Conservation (phyloP, 257 asterid species). For the Nicotiana knightiana region DNA sequence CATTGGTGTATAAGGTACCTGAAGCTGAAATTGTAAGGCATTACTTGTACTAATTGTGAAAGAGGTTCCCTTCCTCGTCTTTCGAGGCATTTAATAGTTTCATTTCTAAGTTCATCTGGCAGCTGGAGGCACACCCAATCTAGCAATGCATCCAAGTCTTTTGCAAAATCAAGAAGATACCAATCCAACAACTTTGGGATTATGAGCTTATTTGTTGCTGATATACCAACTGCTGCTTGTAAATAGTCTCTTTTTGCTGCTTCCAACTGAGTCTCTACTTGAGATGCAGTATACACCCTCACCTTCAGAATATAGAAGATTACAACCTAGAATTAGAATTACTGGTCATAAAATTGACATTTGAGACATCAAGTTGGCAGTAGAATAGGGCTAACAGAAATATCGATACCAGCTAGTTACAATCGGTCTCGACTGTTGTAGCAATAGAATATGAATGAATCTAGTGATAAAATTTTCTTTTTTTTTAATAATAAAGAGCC, state of each 20-base stretch:
- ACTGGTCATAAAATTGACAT: no score
- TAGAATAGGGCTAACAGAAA: no score
- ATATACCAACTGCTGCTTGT: conserved; percentile 67
- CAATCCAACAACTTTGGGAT: conserved; percentile 75
- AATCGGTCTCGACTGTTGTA: no score
- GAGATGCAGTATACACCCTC: conserved; percentile 64
- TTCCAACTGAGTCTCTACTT: conserved; percentile 60
- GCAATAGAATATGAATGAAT: no score
- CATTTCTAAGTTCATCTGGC: conserved; percentile 46
- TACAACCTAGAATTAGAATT: not conserved
- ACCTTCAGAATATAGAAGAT: conserved; percentile 36
- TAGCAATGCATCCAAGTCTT: conserved; percentile 62
- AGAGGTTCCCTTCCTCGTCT: conserved; percentile 38
- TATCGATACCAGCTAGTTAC: no score
- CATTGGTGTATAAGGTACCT: conserved; percentile 53
- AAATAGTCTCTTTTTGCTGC: conserved; percentile 63
- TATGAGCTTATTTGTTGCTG: conserved; percentile 45
- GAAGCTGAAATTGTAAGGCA: conserved; percentile 64
- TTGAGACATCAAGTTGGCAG: no score
- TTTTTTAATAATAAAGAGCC: no score
- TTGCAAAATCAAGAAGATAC: conserved; percentile 82
- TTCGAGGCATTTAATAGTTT: conserved; percentile 43
- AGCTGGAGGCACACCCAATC: conserved; percentile 84
- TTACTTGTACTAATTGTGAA: conserved; percentile 42
- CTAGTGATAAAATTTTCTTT: no score